Evolutionary conservation across 148 eudicot species (phyloP), one percentile per base, ranked within the genome.

Genomic region (Vaccinium macrocarpon): DNA sequence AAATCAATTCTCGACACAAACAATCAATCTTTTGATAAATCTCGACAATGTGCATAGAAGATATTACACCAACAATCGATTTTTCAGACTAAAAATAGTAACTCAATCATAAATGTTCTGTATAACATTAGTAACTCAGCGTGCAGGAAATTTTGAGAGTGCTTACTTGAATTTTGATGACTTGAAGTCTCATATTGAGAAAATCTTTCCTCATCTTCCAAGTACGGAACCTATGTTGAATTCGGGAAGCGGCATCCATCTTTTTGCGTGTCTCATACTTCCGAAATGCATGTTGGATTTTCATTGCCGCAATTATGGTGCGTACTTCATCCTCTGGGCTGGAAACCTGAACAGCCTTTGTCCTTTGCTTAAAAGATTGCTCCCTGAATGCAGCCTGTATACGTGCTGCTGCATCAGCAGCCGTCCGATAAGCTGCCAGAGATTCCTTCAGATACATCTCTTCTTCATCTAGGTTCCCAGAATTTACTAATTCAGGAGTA

Each of bases 401-500:
- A 71, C 96, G 95, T 11, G 98, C 98, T 49, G 99, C 99, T 68
- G 98, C 99, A 93, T 95, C 99, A 87, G 98, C 99, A 71, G 98
- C 99, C 2, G 94, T 95, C 27, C 99, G 91, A 89, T 93, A 95
- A 88, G 99, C 99, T 12, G 98, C 83, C 87, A 97, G 88, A 49
- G 98, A 90, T 62, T 97, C 99, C 85, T 97, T 95, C 84, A 97
- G 86, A 87, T 87, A 90, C 52, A 90, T 52, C 81, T 97, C 99
- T 16, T 97, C 99, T 83, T 94, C 95, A 21, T 81, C 93, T 64
- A 89, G 29, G 86, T 88, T 84, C 84, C 82, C 86, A 42, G 88
- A 76, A 84, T 83, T 82, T n/a, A 82, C 66, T 61, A 85, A 79
- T 42, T 91, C 92, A 70, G 84, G 79, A n/a, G 92, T 82, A 70